Evolutionary conservation across 2,329 filamentous ascomycete species (phyloP), one percentile per base, ranked within the genome.

Genomic region (Chlorencoelia australis): DNA sequence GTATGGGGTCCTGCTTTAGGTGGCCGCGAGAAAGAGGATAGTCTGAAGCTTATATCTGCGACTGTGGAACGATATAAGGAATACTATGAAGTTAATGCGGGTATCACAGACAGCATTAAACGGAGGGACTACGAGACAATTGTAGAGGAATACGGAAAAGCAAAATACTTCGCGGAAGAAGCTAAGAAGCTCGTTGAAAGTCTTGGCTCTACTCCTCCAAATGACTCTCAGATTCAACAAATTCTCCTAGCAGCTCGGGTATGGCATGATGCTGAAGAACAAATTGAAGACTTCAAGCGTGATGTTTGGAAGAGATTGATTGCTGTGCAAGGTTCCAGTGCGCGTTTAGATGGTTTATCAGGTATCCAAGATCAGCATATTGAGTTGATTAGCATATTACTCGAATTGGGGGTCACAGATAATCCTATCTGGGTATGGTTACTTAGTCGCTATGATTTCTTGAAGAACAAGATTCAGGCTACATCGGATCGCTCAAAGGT

Each of bases 341-440:
- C 40, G 9, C 49, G 44, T 33, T 35, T 31, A 6, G 46, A 49
- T 7, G 43, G 40, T 15, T 24, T 34, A 8, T 26, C 40, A 19
- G 40, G 43, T n/a, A 34, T 29, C 35, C 85, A 89, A 53, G 86
- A 94, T 48, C 73, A 79, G 56, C 82, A 95, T 52, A 86, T 95
- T 75, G 86, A 94, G 55, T 68, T 95, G 31, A 96, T 98, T 37
- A 71, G 78, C 15, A 68, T 95, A 22, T 68, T 98, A 35, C 65
- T 98, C n/a, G 89, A 98, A 58, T 67, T 98, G 14, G 93, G 91
- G 5, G 87, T 94, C 2, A 82, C 94, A 7, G 87, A 96, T 41
- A 98, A 94, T 51, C 91, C 91, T 1, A 94, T 98, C 44, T 94
- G 85, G 84, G 73, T 93, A 8, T 98, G 91, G 88, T 74, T 98